Conservation (phyloP, 2,329 filamentous ascomycete species). For the Botryotinia convoluta region DNA sequence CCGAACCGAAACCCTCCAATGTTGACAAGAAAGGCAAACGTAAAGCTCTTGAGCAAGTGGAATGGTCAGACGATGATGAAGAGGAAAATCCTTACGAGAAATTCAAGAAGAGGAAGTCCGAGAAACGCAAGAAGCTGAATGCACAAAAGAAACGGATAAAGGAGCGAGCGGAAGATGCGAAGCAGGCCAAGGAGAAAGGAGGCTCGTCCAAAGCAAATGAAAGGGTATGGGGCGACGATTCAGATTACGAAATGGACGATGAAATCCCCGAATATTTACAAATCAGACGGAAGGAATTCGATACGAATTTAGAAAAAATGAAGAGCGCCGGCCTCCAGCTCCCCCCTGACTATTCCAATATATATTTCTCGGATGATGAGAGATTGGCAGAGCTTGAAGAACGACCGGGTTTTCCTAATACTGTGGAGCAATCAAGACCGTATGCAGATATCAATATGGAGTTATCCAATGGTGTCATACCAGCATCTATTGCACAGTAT, state of each 20-base stretch:
- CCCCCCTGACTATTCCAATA: conserved; percentile 72
- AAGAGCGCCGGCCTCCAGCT: conserved; percentile 69
- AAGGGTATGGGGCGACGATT: conserved; percentile 34
- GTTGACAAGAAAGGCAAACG: conserved; percentile 29
- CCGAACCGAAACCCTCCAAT: conserved; percentile 28
- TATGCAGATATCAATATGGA: conserved; percentile 75
- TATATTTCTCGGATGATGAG: conserved; percentile 74
- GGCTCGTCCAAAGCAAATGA: conserved; percentile 27
- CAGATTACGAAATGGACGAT: conserved; percentile 36
- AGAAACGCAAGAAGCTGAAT: conserved; percentile 51
- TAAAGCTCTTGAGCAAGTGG: conserved; percentile 41
- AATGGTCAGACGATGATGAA: conserved; percentile 49
- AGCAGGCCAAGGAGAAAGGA: conserved; percentile 30
- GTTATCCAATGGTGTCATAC: conserved; percentile 77
- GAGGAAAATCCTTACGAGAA: conserved; percentile 60
- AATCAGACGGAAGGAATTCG: conserved; percentile 66
- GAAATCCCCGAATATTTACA: conserved; percentile 69
- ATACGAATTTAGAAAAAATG: conserved; percentile 56
- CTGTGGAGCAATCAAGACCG: conserved; percentile 61
- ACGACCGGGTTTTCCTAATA: conserved; percentile 63
- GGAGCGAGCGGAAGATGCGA: conserved; percentile 45
- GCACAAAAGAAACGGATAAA: conserved; percentile 47
- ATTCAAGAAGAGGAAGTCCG: conserved; percentile 59
- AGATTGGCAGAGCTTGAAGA: conserved; percentile 60
- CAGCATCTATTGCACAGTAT: conserved; percentile 86